Evolutionary conservation across 225 moss, liverwort and hornwort species (phyloP).

Genomic region (Sphagnum tenellum): DNA sequence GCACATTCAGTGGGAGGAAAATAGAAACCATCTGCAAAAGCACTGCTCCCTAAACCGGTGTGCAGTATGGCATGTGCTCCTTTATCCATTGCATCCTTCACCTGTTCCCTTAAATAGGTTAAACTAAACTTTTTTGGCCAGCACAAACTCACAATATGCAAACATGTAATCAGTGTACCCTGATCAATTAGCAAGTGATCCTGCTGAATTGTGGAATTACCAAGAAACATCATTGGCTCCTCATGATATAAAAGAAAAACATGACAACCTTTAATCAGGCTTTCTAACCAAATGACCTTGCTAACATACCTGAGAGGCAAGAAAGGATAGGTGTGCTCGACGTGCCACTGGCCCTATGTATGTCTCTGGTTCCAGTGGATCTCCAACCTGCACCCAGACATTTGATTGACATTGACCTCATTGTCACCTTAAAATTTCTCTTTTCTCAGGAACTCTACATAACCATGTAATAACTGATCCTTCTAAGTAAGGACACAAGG

Average conservation of each 20-base stretch:
- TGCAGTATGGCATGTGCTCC: conserved; percentile 62
- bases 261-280: no score
- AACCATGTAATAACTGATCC: no score
- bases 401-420: no score
- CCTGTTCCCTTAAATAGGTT: conserved; percentile 17
- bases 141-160: no score
- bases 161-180: no score
- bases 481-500: no score
- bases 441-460: no score
- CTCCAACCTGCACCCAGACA: conserved; percentile 26
- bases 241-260: not conserved
- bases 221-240: not conserved
- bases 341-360: conserved; percentile 89
- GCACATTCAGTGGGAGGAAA: conserved; percentile 60
- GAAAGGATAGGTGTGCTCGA: conserved; percentile 66
- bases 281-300: not conserved
- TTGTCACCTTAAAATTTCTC: no score
- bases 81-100: conserved; percentile 76
- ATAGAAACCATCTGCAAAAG: conserved; percentile 56
- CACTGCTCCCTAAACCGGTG: conserved; percentile 30
- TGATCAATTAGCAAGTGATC: no score
- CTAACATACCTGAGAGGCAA: conserved; percentile 65
- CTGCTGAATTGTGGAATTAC: no score
- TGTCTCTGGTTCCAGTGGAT: conserved; percentile 75
- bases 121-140: no score